Base-by-base conservation (phyloP, 768 basidiomycete genomes). In the Podaxis sp. region DNA sequence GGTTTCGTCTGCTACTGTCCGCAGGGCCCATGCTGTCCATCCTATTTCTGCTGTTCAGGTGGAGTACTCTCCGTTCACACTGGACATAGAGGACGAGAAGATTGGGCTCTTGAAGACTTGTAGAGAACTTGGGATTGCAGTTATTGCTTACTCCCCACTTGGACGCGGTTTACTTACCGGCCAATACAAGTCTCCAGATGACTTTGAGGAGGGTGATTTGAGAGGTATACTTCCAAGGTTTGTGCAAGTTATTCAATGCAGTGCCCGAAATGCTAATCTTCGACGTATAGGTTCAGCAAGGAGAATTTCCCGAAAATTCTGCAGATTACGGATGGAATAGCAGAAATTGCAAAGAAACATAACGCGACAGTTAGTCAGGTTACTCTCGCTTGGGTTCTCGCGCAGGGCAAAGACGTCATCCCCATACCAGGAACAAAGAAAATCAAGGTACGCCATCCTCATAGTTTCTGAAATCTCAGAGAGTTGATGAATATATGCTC, bases 101-200 rank as follows among this genome's bases (percentile, higher is more conserved):
- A 76, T 81, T 37, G 72, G 65, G 2, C 65, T 85, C 0, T 68
- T 82, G 40, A 70, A 76, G 27, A 78, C 81, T 0, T 77, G 77
- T 11, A 71, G 81, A 22, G 83, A 85, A 65, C 72, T 85, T 4
- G 82, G 82, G 12, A 75, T 83, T 40, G 73, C 77, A 49, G 74
- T 83, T 22, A 71, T 86, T 8, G 80, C 81, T 1, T 86, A 84
- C 61, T 77, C 79, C 1, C 85, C 84, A 1, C 74, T 86, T 27
- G 83, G 83, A 17, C 73, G 82, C 36, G 84, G 83, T 2, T 60
- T 85, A n/a, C 65, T 84, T 55, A 84, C 80, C 0, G 82, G 84
- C 1, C 68, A 29, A 63, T 57, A 71, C 71, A 74, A 76, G 77
- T 74, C 77, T 63, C 69, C 71, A 55, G 68, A 74, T 56, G 71